Percentiles rank a stretch among this genome's conserved stretches.
Conservation (phyloP, 2,329 filamentous ascomycete genomes). For the Hypoxylon sp. region DNA sequence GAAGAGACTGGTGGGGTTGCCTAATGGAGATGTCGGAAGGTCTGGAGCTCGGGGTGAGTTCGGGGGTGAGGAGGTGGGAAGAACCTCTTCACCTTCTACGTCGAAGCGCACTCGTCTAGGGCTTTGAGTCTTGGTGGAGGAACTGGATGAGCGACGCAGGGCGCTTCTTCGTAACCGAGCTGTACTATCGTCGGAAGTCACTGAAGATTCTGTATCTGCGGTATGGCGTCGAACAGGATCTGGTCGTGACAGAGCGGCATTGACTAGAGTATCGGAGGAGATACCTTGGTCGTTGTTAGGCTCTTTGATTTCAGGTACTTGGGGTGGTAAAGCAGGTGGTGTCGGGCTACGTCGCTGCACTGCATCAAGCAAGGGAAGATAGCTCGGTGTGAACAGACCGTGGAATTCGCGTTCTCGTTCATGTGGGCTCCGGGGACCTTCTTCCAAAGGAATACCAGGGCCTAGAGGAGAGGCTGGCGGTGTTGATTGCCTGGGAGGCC, state of each 20-base stretch:
- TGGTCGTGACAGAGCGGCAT: slow-evolving; percentile 51
- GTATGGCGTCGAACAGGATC: slow-evolving; percentile 60
- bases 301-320: slow-evolving; percentile 51
- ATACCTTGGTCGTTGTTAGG: slow-evolving; percentile 48
- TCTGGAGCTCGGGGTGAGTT: slow-evolving; percentile 49
- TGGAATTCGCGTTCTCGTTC: slow-evolving; percentile 72
- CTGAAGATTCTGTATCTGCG: slow-evolving; percentile 66
- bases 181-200: slow-evolving; percentile 68
- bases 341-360: slow-evolving; percentile 51
- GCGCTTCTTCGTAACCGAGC: slow-evolving; percentile 68
- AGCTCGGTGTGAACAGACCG: slow-evolving; percentile 74
- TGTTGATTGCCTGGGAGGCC: slow-evolving; percentile 54
- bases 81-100: slow-evolving; percentile 71
- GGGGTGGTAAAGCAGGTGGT: slow-evolving; percentile 37
- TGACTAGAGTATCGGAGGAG: slow-evolving; percentile 37
- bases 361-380: slow-evolving; percentile 73
- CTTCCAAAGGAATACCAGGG: slow-evolving; percentile 56
- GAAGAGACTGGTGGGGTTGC: slow-evolving; percentile 46
- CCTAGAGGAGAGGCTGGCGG: slow-evolving; percentile 60
- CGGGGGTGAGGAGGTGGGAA: slow-evolving; percentile 71
- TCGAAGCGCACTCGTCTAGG: slow-evolving; percentile 76
- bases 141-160: slow-evolving; percentile 69
- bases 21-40: slow-evolving; percentile 55
- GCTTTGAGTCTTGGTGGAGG: slow-evolving; percentile 65
- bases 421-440: slow-evolving; percentile 62